Conservation (phyloP, 2,329 filamentous ascomycete genomes). For the Fusarium chaquense region DNA sequence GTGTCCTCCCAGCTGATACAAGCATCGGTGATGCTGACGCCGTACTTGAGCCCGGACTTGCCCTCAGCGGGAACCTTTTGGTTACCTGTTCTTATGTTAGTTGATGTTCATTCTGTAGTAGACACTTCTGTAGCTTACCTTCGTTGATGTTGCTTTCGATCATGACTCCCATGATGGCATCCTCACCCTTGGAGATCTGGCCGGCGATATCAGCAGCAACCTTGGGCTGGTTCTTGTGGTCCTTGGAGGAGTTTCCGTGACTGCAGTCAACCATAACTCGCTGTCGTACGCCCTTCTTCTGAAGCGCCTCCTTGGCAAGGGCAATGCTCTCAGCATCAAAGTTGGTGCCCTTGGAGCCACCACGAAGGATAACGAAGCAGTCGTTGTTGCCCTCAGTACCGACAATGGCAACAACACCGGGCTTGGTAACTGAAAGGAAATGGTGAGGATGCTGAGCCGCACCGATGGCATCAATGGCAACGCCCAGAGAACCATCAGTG, state of each 20-base stretch:
- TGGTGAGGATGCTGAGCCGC: conserved; percentile 93
- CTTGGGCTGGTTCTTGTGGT: conserved; percentile 97
- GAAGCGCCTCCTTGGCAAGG: conserved; percentile 83
- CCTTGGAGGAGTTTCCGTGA: conserved; percentile 95
- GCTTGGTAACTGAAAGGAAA: conserved; percentile 97
- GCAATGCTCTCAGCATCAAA: conserved; percentile 88
- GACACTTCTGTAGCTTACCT: conserved; percentile 63
- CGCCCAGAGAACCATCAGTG: conserved; percentile 88
- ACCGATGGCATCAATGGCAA: conserved; percentile 95
- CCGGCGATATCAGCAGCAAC: conserved; percentile 84
- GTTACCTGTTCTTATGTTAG: conserved; percentile 65
- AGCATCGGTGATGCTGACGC: conserved; percentile 96
- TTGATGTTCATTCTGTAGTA: background rate
- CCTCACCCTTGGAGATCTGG: conserved; percentile 87
- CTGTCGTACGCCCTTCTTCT: conserved; percentile 77
- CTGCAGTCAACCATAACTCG: conserved; percentile 98
- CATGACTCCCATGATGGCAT: conserved; percentile 95
- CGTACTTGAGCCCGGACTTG: conserved; percentile 86
- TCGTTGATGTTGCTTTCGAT: conserved; percentile 98
- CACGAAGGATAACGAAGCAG: conserved; percentile 95
- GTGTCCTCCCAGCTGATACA: conserved; percentile 97
- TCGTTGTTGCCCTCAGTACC: conserved; percentile 95
- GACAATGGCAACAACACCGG: conserved; percentile 93
- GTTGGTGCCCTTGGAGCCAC: conserved; percentile 93
- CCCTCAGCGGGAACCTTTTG: conserved; percentile 94